Base-by-base conservation (phyloP, 2,329 filamentous ascomycete genomes). In the Apiospora aurea region DNA sequence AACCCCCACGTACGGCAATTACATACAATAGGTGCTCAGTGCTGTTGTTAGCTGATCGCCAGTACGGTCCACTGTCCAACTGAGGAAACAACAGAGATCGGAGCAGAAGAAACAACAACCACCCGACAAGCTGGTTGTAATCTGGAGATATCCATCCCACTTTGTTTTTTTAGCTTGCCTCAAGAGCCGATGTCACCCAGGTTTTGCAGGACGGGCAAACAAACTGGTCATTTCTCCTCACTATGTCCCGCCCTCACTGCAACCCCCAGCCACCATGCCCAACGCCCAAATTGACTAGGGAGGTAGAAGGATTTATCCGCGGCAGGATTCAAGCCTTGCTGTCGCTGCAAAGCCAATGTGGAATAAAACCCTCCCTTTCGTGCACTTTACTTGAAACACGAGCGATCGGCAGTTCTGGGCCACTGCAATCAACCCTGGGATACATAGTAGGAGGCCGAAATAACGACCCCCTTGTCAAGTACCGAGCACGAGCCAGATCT, bases 141-240 rank as follows among this genome's bases (percentile, higher is more conserved):
- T 61, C 53, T 61, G 53, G 53, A 61, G 53, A 61, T 61, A 61
- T 10, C 53, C 53, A 61, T 61, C 29, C 53, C 53, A 61, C 53
- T 61, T 61, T 61, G 11, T 21, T 61, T 61, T 10, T 61, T 61
- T 61, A 61, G 53, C 26, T 21, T 21, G 53, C 53, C 29, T 61
- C 57, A 64, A 64, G 34, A 64, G 57, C 57, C 57, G 34, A 64
- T 38, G 57, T 24, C 57, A 64, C 57, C 57, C 29, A 64, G 53
- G 34, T 41, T 64, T 64, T 6, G 16, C 8, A 29, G n/a, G 29
- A 61, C 29, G 11, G 21, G 29, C 29, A 21, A 61, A 38, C 53
- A 34, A 61, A 61, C 53, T 61, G 53, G 53, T 61, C 29, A 34
- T 61, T 38, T 61, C 14, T 38, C 26, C 16, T 16, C 29, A 13